Base-by-base conservation (phyloP, 2,329 filamentous ascomycete species). In the Monilinia fructicola region DNA sequence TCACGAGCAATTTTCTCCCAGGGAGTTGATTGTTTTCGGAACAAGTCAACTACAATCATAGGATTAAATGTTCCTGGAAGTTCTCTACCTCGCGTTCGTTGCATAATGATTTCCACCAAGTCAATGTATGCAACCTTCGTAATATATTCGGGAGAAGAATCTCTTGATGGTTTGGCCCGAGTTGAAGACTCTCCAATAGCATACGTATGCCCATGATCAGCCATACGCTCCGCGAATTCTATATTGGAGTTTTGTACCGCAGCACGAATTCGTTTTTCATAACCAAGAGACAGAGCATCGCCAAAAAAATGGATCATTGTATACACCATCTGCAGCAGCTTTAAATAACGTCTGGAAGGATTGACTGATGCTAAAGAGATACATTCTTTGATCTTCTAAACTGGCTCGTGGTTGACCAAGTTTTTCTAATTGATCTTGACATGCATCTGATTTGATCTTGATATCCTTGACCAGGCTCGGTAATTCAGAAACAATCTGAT, bases 51-150 rank as follows among this genome's bases (percentile, higher is more conserved):
- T 0, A 90, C 80, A 12, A 90, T 77, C 64, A 85, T 73, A 0
- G 87, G 83, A 67, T 87, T 87, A 74, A 86, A 89, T 0, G 79
- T 85, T 0, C 87, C 85, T 0, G 85, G 84, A 0, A 90, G 76
- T 72, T 90, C 88, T 6, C 81, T 76, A 0, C 82, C 83, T 35
- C 85, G 78, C 6, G 75, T 81, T 48, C 77, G 77, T 31, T 74
- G 69, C 61, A 85, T 75, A 3, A 80, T 75, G 0, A 74, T 67
- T 52, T 77, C 64, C 3, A 82, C 78, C 69, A 81, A 77, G 0
- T 74, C 54, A 3, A 85, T 74, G 54, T 78, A 82, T 10, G 79
- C 73, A 12, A 74, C 66, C 54, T 78, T 76, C 0, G 74, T 76
- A 0, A 77, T 74, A 12, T 56, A 16, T 74, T 50, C 65, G 12